Percentiles rank a stretch among this genome's conserved stretches.
These are phyloP conservation scores for Daldinia vernicosa DNA, from an alignment of 495 filamentous ascomycete genomes.

Conservation along the genomic window DNA sequence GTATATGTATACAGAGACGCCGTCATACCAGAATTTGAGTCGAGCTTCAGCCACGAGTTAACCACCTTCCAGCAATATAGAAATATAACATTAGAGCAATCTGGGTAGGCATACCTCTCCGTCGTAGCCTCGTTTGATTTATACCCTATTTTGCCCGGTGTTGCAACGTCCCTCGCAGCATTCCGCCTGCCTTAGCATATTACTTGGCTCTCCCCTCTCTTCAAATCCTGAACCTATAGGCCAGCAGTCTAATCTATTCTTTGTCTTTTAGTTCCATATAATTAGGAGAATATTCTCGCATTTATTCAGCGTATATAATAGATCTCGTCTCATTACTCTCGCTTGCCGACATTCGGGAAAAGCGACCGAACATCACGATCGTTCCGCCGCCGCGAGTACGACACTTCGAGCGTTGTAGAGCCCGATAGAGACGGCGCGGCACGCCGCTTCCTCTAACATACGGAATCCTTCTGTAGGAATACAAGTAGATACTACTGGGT, in stretches of 20 bases:
- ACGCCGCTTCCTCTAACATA: constrained; percentile 7
- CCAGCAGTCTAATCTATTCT: constrained; percentile 20
- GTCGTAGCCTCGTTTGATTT: constrained; percentile 11
- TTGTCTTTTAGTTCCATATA: constrained; percentile 30
- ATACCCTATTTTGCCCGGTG: neutral
- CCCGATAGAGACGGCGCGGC: constrained; percentile 15
- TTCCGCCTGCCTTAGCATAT: constrained; percentile 8
- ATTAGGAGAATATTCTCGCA: constrained; percentile 25
- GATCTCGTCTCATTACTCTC: constrained; percentile 5
- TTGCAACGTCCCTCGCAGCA: neutral
- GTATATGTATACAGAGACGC: constrained; percentile 25
- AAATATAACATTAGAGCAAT: constrained; percentile 14
- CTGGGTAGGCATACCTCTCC: constrained; percentile 20
- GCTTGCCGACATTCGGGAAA: constrained; percentile 5
- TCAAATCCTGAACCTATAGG: constrained; percentile 2
- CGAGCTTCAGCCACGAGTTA: constrained; percentile 5
- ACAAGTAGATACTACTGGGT: neutral
- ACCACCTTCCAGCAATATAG: constrained; percentile 1
- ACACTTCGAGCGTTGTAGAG: neutral
- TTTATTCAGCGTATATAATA: constrained; percentile 38
- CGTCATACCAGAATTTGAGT: constrained; percentile 9
- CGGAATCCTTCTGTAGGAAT: neutral
- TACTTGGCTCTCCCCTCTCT: constrained; percentile 2
- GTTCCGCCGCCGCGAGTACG: constrained; percentile 1
- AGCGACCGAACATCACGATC: constrained; percentile 16